A percentile compares a stretch with the other conserved stretches of the same genome.
phyloP scores from a whole-genome alignment of 1,284 basidiomycete genomes.

The Trametes sp. region DNA sequence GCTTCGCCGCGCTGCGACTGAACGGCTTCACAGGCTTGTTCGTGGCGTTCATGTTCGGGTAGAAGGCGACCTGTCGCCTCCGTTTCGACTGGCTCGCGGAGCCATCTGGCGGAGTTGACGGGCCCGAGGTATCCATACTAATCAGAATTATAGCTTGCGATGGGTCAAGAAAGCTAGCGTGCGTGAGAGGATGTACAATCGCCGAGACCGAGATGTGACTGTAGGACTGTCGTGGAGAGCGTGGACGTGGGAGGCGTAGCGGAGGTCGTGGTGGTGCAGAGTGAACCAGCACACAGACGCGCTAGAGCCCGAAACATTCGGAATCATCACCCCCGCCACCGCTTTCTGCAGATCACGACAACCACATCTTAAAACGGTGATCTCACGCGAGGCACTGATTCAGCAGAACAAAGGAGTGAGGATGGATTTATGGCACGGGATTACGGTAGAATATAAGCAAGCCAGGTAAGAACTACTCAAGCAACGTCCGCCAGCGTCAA shows the following conservation, averaged over 20 bases:
- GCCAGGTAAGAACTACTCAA: conserved; percentile 15
- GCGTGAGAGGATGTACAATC: conserved; percentile 9
- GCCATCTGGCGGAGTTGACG: conserved; percentile 22
- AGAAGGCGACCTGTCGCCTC: conserved; percentile 73
- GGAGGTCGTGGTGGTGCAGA: conserved; percentile 28
- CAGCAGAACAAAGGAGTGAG: conserved; percentile 20
- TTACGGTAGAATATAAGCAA: conserved; percentile 31
- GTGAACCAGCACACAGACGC: conserved; percentile 27
- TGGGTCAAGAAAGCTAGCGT: conserved; percentile 8
- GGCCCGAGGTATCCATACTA: conserved; percentile 30
- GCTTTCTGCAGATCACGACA: conserved; percentile 2
- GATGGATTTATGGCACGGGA: conserved; percentile 26
- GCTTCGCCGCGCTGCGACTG: conserved; percentile 84
- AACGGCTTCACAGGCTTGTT: conserved; percentile 83
- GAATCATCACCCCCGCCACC: conserved; percentile 14
- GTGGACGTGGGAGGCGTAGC: conserved; percentile 24
- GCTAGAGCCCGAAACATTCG: conserved; percentile 10
- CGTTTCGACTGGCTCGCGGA: conserved; percentile 41
- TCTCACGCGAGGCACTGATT: neutral
- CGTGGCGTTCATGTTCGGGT: conserved; percentile 72
- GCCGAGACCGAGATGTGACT: conserved; percentile 1
- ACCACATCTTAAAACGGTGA: neutral
- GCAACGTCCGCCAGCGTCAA: neutral
- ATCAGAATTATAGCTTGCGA: conserved; percentile 20
- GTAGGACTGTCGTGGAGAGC: conserved; percentile 15